These are phyloP conservation scores for Daldinia sp. DNA, from an alignment of 2,329 filamentous ascomycete species.

Conservation along the genomic window DNA sequence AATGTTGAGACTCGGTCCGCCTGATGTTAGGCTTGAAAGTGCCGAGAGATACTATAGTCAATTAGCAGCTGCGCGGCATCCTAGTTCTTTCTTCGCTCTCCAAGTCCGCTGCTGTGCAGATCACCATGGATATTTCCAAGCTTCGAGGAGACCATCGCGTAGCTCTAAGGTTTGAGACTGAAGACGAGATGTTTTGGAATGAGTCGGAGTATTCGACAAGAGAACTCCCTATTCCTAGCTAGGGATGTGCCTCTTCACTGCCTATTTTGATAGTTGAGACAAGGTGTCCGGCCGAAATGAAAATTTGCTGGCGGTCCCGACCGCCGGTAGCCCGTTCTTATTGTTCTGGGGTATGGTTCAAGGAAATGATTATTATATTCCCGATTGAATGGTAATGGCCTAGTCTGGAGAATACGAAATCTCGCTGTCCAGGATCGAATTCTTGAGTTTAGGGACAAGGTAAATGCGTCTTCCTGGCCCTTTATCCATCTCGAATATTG, in stretches of 20 bases:
- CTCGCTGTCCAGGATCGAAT: not conserved
- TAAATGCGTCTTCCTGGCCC: not conserved
- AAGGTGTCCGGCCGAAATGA: not conserved
- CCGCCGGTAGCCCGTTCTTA: not conserved
- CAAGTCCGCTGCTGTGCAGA: not conserved
- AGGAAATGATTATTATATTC: not conserved
- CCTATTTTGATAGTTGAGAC: not conserved
- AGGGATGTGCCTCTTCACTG: not conserved
- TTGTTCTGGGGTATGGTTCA: not conserved
- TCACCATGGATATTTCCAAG: not conserved
- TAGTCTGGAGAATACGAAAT: not conserved
- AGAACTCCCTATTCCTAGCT: not conserved
- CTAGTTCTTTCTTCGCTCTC: not conserved
- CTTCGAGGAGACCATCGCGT: not conserved
- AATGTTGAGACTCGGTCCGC: conserved; percentile 57
- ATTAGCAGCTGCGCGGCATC: not conserved
- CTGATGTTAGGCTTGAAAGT: conserved; percentile 57
- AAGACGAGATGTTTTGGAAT: not conserved
- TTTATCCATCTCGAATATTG: not conserved
- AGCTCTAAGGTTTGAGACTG: not conserved
- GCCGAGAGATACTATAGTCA: conserved; percentile 46
- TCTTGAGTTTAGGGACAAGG: not conserved
- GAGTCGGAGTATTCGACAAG: not conserved
- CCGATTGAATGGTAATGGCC: not conserved
- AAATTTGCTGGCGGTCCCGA: not conserved